A percentile compares a stretch with the other conserved stretches of the same genome.
These are phyloP conservation scores for Pugionium dolabratum DNA, from an alignment of 345 rosid species.

Conservation along the genomic window DNA sequence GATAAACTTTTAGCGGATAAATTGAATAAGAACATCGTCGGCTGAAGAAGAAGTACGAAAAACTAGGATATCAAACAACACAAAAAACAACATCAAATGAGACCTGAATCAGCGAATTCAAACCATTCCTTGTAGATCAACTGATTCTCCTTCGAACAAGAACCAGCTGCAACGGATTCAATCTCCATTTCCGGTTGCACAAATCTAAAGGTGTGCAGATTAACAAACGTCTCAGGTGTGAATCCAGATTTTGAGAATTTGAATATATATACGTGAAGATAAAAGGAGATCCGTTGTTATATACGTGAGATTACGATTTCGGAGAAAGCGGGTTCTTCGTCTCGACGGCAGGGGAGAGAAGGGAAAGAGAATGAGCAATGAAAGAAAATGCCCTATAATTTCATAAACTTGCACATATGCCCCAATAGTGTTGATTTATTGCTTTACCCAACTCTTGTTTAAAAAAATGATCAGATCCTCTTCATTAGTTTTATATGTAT, in stretches of 20 bases:
- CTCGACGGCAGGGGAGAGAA: constrained; percentile 30
- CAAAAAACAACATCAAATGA: not conserved
- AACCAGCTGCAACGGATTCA: constrained; percentile 56
- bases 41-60: not conserved
- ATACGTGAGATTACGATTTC: constrained; percentile 36
- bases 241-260: constrained; percentile 31
- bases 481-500: too few species aligned
- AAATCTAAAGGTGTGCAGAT: constrained; percentile 2
- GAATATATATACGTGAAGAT: not conserved
- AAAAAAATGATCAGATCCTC: too few species aligned
- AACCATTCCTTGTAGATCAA: constrained; percentile 89
- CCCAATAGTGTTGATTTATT: constrained; percentile 10
- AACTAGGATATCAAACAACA: too few species aligned
- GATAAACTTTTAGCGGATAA: constrained; percentile 13
- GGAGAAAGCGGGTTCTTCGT: constrained; percentile 37
- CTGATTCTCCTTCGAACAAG: constrained; percentile 80
- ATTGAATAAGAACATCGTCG: not conserved
- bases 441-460: too few species aligned
- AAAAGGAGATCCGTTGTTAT: not conserved
- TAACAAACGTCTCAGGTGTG: constrained; percentile 20
- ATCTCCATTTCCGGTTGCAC: constrained; percentile 62
- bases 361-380: not conserved
- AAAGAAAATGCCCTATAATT: not conserved
- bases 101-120: constrained; percentile 79
- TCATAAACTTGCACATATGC: not conserved